A percentile compares a stretch with the other conserved stretches of the same genome.
Evolutionary conservation across 768 basidiomycete species (phyloP).

Genomic region (Pleurotus salmoneostramineus): DNA sequence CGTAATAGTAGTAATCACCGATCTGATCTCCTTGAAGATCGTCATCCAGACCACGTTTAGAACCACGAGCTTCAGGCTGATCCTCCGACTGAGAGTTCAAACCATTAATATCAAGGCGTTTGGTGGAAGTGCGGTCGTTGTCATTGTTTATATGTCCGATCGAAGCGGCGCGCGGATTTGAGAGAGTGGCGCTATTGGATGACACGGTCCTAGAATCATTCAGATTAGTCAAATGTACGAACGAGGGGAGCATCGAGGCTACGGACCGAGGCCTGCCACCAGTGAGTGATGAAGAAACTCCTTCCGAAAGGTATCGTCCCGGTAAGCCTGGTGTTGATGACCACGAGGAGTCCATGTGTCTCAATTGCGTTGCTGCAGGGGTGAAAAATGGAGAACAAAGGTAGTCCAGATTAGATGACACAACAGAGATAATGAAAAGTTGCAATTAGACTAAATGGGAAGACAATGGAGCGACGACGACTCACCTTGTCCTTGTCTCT

Average conservation of each 20-base stretch:
- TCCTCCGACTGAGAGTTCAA: neutral
- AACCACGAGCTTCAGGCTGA: slow-evolving; percentile 32
- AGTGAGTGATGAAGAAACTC: neutral
- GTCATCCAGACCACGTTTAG: slow-evolving; percentile 45
- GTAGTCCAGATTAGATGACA: neutral
- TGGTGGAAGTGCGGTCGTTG: neutral
- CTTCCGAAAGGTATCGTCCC: slow-evolving; percentile 5
- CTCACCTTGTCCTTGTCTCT: slow-evolving; percentile 5
- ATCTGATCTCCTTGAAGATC: neutral
- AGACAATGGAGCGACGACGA: neutral
- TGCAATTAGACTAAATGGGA: neutral
- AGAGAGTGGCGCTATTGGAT: slow-evolving; percentile 1
- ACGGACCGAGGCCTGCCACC: neutral
- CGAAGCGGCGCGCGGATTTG: slow-evolving; percentile 3
- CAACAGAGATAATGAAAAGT: neutral
- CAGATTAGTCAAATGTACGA: neutral
- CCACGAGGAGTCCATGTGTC: slow-evolving; percentile 7
- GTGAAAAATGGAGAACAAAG: neutral
- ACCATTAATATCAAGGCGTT: neutral
- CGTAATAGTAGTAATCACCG: slow-evolving; percentile 12
- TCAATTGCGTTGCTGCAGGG: neutral
- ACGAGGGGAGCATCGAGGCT: neutral
- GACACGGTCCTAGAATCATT: neutral
- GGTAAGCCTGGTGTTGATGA: slow-evolving; percentile 1
- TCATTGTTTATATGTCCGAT: neutral